Percentiles rank a stretch among this genome's conserved stretches.
Conservation (phyloP, 2,329 filamentous ascomycete species). For the Aureobasidium namibiae region DNA sequence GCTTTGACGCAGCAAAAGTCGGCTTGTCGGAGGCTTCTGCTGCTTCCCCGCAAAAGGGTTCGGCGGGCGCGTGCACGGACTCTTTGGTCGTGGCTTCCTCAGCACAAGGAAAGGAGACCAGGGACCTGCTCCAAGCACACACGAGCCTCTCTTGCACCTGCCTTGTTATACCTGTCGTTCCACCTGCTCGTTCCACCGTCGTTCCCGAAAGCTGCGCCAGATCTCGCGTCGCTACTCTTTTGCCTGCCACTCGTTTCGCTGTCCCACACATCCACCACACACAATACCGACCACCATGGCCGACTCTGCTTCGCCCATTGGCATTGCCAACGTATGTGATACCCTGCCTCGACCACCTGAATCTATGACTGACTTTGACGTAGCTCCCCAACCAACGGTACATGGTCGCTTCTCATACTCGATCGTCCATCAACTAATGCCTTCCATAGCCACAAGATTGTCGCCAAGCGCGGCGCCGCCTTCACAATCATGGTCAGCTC, state of each 20-base stretch:
- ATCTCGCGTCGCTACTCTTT: background rate
- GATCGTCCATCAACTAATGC: conserved; percentile 24
- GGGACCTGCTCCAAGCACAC: background rate
- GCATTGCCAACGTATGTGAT: conserved; percentile 62
- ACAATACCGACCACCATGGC: conserved; percentile 41
- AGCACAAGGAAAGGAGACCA: conserved; percentile 9
- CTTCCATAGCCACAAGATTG: conserved; percentile 56
- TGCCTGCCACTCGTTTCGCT: background rate
- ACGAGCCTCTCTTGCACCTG: background rate
- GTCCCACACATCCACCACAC: background rate
- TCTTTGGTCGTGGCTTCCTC: background rate
- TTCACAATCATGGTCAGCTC: conserved; percentile 93
- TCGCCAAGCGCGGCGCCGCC: conserved; percentile 80
- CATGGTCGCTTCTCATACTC: conserved; percentile 24
- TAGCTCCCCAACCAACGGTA: conserved; percentile 64
- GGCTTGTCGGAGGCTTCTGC: conserved; percentile 4
- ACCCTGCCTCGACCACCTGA: background rate
- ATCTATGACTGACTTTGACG: conserved; percentile 27
- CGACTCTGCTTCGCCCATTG: conserved; percentile 59
- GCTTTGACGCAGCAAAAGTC: conserved; percentile 5
- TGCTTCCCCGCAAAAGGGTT: conserved; percentile 12
- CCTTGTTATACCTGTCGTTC: background rate
- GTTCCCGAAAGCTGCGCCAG: background rate
- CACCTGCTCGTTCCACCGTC: conserved; percentile 2
- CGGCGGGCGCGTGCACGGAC: conserved; percentile 1